Conservation (phyloP, 768 basidiomycete species). For the Mycena kentingensis region DNA sequence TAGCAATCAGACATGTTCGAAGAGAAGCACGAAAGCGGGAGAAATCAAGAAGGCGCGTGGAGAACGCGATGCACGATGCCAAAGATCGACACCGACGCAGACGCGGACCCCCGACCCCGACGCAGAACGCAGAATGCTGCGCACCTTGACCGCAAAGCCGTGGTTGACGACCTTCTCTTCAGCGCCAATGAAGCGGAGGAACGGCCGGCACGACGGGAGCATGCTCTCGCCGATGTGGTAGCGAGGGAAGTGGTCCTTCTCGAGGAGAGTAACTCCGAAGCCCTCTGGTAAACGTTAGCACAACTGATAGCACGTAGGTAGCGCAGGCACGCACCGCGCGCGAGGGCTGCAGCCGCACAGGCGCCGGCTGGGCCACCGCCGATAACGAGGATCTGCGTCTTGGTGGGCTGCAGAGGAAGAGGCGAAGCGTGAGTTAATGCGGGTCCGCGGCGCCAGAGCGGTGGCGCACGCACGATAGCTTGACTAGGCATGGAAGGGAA, state of each 20-base stretch:
- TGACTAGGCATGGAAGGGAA: too few species aligned
- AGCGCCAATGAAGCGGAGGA: conserved; percentile 38
- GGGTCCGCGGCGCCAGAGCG: too few species aligned
- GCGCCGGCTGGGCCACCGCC: conserved; percentile 33
- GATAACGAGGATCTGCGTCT: conserved; percentile 20
- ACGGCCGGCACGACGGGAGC: conserved; percentile 37
- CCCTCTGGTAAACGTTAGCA: conserved; percentile 25
- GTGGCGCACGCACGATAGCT: too few species aligned
- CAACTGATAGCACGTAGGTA: background rate
- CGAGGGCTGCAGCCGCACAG: conserved; percentile 31
- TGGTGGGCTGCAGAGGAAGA: too few species aligned
- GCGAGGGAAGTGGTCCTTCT: conserved; percentile 30
- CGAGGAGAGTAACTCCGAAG: conserved; percentile 29
- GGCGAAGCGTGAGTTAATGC: too few species aligned
- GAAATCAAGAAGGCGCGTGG: background rate
- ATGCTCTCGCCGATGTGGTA: conserved; percentile 43
- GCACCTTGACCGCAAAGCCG: conserved; percentile 37
- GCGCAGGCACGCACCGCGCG: background rate
- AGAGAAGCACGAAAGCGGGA: too few species aligned
- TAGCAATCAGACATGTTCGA: too few species aligned
- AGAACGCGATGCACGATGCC: too few species aligned
- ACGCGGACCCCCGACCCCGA: background rate
- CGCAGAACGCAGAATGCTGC: background rate
- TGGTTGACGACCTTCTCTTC: conserved; percentile 32
- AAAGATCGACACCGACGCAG: too few species aligned